phyloP scores from a whole-genome alignment of 208 protist species.

The Polymyxa betae region DNA sequence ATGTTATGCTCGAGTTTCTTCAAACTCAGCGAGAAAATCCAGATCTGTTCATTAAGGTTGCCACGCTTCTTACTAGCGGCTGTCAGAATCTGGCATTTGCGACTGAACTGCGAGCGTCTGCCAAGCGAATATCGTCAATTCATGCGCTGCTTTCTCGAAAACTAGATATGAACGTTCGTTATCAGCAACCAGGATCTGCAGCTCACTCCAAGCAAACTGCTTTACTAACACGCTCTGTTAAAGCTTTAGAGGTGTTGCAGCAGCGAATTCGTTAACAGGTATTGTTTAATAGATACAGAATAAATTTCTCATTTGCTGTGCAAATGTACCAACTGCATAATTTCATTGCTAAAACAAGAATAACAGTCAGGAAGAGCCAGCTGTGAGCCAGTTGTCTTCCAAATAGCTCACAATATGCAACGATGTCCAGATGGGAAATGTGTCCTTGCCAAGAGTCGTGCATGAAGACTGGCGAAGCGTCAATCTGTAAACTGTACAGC shows the following conservation, averaged over 20 bases:
- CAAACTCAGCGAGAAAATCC: constrained; percentile 24
- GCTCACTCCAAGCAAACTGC: neutral
- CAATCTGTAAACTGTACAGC: too few species aligned
- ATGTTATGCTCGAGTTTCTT: neutral
- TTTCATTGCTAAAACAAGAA: too few species aligned
- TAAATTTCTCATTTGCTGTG: too few species aligned
- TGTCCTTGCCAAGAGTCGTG: too few species aligned
- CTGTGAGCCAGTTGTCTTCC: too few species aligned
- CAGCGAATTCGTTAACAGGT: neutral
- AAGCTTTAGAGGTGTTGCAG: neutral
- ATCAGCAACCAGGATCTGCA: neutral
- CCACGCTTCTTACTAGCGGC: neutral
- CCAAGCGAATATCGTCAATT: neutral
- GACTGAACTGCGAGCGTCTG: neutral
- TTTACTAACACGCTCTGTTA: neutral
- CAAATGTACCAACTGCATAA: too few species aligned
- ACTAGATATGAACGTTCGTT: constrained; percentile 22
- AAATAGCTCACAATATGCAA: too few species aligned
- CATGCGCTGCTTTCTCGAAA: constrained; percentile 15
- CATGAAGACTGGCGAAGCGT: too few species aligned
- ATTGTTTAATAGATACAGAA: too few species aligned
- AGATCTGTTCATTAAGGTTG: constrained; percentile 28
- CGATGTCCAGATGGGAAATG: too few species aligned
- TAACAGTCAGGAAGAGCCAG: too few species aligned
- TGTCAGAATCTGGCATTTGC: constrained; percentile 12